Evolutionary conservation across 1,139 yeast genomes (phyloP), one percentile per base, ranked within the genome.

Genomic region (Magnusiomyces ingens): DNA sequence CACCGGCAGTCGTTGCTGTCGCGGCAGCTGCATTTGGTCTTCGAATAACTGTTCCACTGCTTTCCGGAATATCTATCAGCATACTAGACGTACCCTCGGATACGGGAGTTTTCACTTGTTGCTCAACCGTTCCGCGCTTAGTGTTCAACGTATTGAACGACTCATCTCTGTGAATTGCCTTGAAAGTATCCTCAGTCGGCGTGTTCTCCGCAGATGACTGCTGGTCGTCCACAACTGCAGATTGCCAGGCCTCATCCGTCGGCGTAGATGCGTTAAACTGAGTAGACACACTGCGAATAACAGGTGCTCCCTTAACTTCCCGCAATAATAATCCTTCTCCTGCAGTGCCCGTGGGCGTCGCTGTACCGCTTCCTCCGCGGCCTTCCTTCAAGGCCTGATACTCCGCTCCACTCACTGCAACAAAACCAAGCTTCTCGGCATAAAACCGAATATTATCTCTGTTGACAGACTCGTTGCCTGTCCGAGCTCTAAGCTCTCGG

Each of bases 381-480:
- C 21, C 19, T 40, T 44, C 58, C 49, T 55, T 57, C 18, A 64
- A 58, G 22, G 47, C 54, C 45, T 66, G 60, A 54, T 65, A 62
- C 44, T 71, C 75, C 8, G 63, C 63, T 13, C 57, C 55, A 8
- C 67, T 59, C 3, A 78, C 52, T 3, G 74, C 67, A 2, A 71
- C 71, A 66, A 74, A 67, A 1, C 80, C 80, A 45, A 74, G 61
- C 48, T 54, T 52, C 37, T 54, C 57, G 1, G 65, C 66, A 26
- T 55, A 57, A 13, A 48, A 45, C 29, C 55, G 55, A 43, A 62
- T 42, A 18, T 60, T 52, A 12, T 58, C 60, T 61, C 55, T 49
- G 4, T 45, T 49, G n/a, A 51, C 38, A 17, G 51, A 29, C n/a
- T 48, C 50, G 5, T 32, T n/a, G 2, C 19, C 15, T 35, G 19